phyloP scores from a whole-genome alignment of 108 stramenopile genomes.

The Fragilaria crotonensis region DNA sequence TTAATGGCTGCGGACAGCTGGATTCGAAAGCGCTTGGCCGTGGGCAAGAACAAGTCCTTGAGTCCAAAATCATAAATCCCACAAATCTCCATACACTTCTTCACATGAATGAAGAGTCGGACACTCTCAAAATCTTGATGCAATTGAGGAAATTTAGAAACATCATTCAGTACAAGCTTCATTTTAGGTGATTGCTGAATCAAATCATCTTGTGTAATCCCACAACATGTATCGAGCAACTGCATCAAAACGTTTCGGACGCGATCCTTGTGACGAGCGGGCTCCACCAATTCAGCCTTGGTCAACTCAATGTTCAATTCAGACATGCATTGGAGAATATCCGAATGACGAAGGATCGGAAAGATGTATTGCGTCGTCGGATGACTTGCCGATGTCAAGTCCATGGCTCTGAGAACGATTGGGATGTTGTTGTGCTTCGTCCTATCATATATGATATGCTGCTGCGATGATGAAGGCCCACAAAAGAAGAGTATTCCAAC shows the following conservation, averaged over 20 bases:
- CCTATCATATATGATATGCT: no score
- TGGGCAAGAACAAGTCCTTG: slow-evolving; percentile 75
- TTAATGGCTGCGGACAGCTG: slow-evolving; percentile 93
- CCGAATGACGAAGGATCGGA: slow-evolving; percentile 74
- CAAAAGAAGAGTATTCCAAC: no score
- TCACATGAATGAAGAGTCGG: slow-evolving; percentile 65
- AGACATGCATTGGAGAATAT: slow-evolving; percentile 73
- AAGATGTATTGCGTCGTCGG: slow-evolving; percentile 40
- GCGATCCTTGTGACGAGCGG: slow-evolving; percentile 70
- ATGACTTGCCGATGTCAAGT: not conserved
- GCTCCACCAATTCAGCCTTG: slow-evolving; percentile 72
- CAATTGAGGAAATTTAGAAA: slow-evolving; percentile 59
- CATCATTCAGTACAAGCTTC: not conserved
- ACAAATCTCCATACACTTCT: slow-evolving; percentile 77
- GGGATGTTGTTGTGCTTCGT: no score
- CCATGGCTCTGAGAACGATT: no score
- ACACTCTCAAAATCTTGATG: slow-evolving; percentile 79
- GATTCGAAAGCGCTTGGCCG: slow-evolving; percentile 58
- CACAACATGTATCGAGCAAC: slow-evolving; percentile 55
- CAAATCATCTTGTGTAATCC: slow-evolving; percentile 43
- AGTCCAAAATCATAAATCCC: slow-evolving; percentile 86
- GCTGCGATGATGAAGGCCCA: no score
- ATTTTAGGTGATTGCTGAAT: slow-evolving; percentile 4
- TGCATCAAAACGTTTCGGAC: slow-evolving; percentile 67
- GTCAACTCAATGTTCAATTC: slow-evolving; percentile 76